phyloP scores from a whole-genome alignment of 768 basidiomycete genomes.

The Pleurotus sapidus region DNA sequence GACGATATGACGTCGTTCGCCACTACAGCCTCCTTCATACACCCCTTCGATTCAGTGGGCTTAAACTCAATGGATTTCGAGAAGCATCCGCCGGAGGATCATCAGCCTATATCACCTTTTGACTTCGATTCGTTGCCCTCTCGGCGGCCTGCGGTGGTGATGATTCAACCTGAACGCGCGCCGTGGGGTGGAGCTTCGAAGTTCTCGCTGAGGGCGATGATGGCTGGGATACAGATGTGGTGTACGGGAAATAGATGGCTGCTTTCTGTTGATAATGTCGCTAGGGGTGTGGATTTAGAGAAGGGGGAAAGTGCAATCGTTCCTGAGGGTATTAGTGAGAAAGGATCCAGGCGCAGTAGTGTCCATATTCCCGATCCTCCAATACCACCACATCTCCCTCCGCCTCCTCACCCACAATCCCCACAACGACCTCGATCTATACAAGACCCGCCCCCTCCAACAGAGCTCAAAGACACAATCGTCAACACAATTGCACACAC shows the following conservation, averaged over 20 bases:
- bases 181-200: conserved; percentile 14
- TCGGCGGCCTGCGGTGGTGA: conserved; percentile 18
- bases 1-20: conserved; percentile 18
- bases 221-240: conserved; percentile 39
- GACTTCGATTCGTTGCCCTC: conserved; percentile 52
- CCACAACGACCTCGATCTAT: not conserved
- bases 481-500: conserved; percentile 10
- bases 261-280: conserved; percentile 8
- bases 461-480: not conserved
- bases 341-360: not conserved
- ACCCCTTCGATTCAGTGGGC: conserved; percentile 34
- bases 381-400: not conserved
- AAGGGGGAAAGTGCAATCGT: conserved; percentile 13
- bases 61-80: conserved; percentile 18
- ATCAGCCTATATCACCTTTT: conserved; percentile 39
- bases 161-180: conserved; percentile 18
- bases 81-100: conserved; percentile 29
- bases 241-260: conserved; percentile 41
- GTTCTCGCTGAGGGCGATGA: conserved; percentile 25
- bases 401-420: not conserved
- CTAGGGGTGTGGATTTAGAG: conserved; percentile 7
- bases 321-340: not conserved
- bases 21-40: conserved; percentile 48
- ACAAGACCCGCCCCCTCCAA: not conserved
- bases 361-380: not conserved